Evolutionary conservation across 768 basidiomycete species (phyloP).

Genomic region (Tulasnella sp.): DNA sequence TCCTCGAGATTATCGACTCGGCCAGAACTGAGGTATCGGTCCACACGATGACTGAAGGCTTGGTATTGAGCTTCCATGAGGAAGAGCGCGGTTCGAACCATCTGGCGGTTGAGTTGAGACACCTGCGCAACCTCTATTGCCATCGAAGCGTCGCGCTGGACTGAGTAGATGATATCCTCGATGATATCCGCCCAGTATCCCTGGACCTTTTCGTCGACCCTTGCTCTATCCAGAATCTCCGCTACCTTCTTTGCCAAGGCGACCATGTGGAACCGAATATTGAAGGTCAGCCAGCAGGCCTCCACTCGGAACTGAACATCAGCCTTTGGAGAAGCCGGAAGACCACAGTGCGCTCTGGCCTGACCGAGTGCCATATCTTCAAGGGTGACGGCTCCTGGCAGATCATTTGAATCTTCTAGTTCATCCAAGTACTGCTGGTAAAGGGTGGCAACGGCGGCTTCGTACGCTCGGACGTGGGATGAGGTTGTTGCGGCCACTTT

Average conservation of each 20-base stretch:
- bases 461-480: constrained; percentile 58
- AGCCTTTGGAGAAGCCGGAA: constrained; percentile 51
- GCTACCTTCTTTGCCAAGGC: constrained; percentile 47
- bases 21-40: constrained; percentile 33
- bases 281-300: constrained; percentile 54
- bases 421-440: constrained; percentile 48
- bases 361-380: constrained; percentile 52
- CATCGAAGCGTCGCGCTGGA: constrained; percentile 47
- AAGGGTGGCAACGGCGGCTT: constrained; percentile 54
- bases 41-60: constrained; percentile 39
- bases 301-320: constrained; percentile 60
- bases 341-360: constrained; percentile 53
- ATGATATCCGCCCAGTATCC: constrained; percentile 48
- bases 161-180: constrained; percentile 48
- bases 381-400: constrained; percentile 44
- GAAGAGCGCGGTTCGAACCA: constrained; percentile 46
- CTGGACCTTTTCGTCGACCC: constrained; percentile 23
- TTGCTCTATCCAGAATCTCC: constrained; percentile 35
- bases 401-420: constrained; percentile 34
- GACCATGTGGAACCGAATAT: constrained; percentile 52
- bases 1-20: not conserved
- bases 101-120: constrained; percentile 54
- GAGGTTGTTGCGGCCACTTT: constrained; percentile 49
- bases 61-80: constrained; percentile 50
- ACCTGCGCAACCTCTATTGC: constrained; percentile 48